These are phyloP conservation scores for Blastocladiella emersonii DNA, from an alignment of 371 early-diverging fungal species.

Conservation along the genomic window DNA sequence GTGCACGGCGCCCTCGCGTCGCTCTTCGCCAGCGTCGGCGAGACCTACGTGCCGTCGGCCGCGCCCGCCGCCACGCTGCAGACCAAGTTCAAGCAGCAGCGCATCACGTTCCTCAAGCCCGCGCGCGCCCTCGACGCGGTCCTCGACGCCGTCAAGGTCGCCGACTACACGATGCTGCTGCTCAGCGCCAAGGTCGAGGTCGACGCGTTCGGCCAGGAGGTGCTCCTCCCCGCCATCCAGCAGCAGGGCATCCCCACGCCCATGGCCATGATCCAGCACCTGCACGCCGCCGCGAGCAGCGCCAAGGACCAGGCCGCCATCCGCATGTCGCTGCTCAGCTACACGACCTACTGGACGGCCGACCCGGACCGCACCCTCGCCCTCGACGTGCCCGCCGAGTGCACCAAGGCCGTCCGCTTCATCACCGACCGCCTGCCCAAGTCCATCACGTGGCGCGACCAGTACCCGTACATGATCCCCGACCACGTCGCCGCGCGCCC, in stretches of 20 bases:
- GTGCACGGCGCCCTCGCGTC: slow-evolving; percentile 8
- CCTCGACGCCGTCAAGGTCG: slow-evolving; percentile 76
- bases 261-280: slow-evolving; percentile 53
- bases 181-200: slow-evolving; percentile 84
- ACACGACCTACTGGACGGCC: slow-evolving; percentile 76
- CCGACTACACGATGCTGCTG: slow-evolving; percentile 74
- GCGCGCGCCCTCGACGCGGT: slow-evolving; percentile 44
- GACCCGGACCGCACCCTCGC: slow-evolving; percentile 54
- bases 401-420: slow-evolving; percentile 39
- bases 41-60: slow-evolving; percentile 1
- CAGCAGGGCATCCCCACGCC: slow-evolving; percentile 71
- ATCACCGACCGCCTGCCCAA: slow-evolving; percentile 62
- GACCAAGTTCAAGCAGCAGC: slow-evolving; percentile 81
- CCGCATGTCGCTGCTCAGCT: slow-evolving; percentile 66
- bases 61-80: background rate
- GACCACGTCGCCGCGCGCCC: slow-evolving; percentile 45
- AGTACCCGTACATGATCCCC: slow-evolving; percentile 71
- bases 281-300: slow-evolving; percentile 34
- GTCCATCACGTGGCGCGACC: slow-evolving; percentile 71
- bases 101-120: slow-evolving; percentile 44
- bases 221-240: slow-evolving; percentile 55
- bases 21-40: slow-evolving; percentile 15
- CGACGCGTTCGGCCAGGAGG: slow-evolving; percentile 73
- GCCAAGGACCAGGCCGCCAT: slow-evolving; percentile 53
- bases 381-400: slow-evolving; percentile 27